These are phyloP conservation scores for Exobasidium cylindrosporum DNA, from an alignment of 1,284 basidiomycete species.

Conservation along the genomic window DNA sequence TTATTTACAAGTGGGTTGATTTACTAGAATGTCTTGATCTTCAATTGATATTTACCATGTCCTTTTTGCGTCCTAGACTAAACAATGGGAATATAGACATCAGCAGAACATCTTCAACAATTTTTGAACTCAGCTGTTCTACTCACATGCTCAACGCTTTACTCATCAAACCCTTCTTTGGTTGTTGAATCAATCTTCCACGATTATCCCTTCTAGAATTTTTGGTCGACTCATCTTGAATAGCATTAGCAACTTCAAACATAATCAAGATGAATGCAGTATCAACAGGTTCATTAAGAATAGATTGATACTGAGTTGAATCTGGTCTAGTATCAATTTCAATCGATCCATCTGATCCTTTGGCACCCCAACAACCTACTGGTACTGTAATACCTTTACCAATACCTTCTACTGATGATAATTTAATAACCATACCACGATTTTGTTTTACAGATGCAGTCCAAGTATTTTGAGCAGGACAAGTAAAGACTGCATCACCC, in stretches of 20 bases:
- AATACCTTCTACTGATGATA: neutral
- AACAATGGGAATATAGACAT: too few relatives aligned
- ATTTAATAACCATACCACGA: neutral
- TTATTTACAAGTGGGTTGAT: too few relatives aligned
- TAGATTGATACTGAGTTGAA: neutral
- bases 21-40: too few relatives aligned
- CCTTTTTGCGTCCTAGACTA: too few relatives aligned
- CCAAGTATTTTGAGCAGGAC: too few relatives aligned
- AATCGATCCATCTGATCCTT: neutral
- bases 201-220: too few relatives aligned
- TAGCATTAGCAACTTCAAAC: constrained; percentile 13
- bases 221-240: constrained; percentile 15
- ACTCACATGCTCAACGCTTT: too few relatives aligned
- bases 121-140: too few relatives aligned
- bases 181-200: too few relatives aligned
- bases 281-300: neutral
- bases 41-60: too few relatives aligned
- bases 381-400: neutral
- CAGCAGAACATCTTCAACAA: too few relatives aligned
- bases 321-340: neutral
- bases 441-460: neutral
- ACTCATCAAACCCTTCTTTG: too few relatives aligned
- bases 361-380: neutral
- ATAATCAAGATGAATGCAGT: neutral
- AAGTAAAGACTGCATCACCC: neutral